phyloP scores from a whole-genome alignment of 2,329 filamentous ascomycete species.

The Plenodomus biglobosus region DNA sequence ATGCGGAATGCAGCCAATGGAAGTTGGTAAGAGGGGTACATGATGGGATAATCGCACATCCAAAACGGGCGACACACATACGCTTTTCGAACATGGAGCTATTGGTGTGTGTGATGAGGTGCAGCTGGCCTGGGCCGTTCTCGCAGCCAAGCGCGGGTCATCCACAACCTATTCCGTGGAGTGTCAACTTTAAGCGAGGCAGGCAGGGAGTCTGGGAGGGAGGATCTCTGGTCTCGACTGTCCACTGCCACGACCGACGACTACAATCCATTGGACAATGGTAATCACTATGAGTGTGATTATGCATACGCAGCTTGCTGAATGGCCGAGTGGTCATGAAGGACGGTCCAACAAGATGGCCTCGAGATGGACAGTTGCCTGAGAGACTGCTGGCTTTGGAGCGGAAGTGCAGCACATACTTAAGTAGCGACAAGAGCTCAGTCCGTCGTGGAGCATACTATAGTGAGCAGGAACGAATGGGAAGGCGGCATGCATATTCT shows the following conservation, averaged over 20 bases:
- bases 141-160: conserved; percentile 25
- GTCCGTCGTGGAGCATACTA: conserved; percentile 22
- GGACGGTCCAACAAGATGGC: background rate
- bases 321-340: background rate
- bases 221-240: conserved; percentile 7
- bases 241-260: background rate
- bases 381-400: too few species aligned
- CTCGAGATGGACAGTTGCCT: too few species aligned
- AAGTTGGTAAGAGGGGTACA: conserved; percentile 7
- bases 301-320: background rate
- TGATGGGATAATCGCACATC: conserved; percentile 12
- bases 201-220: too few species aligned
- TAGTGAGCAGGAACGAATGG: conserved; percentile 25
- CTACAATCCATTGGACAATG: background rate
- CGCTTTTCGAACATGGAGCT: conserved; percentile 21
- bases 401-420: conserved; percentile 4
- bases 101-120: conserved; percentile 37
- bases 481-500: conserved; percentile 7
- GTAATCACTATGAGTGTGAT: background rate
- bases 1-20: conserved; percentile 26
- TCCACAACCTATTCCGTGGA: conserved; percentile 14
- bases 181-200: conserved; percentile 5
- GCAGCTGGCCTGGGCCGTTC: conserved; percentile 26
- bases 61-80: conserved; percentile 17
- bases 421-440: conserved; percentile 20